Base-by-base conservation (phyloP, 2,329 filamentous ascomycete species). In the Atkinsonella hypoxylon region DNA sequence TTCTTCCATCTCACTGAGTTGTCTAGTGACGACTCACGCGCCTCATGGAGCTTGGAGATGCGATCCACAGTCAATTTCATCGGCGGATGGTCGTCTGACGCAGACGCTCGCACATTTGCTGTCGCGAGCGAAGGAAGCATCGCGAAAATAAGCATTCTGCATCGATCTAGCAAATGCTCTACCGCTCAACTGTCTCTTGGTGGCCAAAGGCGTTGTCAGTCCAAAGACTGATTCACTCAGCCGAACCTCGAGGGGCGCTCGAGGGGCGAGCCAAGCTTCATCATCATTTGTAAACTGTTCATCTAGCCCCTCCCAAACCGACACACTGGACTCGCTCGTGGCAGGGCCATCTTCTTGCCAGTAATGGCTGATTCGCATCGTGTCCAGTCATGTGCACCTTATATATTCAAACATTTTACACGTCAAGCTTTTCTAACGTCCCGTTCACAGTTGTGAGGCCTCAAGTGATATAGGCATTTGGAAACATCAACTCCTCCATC, bases 21-120 rank as follows among this genome's bases (percentile, higher is more conserved):
- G 36, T 53, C 48, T n/a, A 53, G 48, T 45, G 48, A 53, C 32
- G 51, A 22, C 48, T 45, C 41, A 15, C 32, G 40, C 20, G 34
- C 32, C 20, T 15, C 31, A 42, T 22, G 40, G 3, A 36, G n/a
- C n/a, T 15, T 31, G 15, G 49, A n/a, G 45, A 44, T 42, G 45
- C 31, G 32, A 12, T 43, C 18, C 15, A 15, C 15, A 18, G 17
- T n/a, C 13, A 20, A 22, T 8, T n/a, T 36, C 12, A 32, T 34
- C 32, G 20, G 32, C 22, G 30, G 30, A 18, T 22, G 18, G 31
- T n/a, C 9, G 30, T 15, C 43, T 11, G 26, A 42, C 46, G 36
- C 17, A 13, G 22, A 17, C 34, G 15, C 18, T 43, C 32, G 38
- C 30, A 34, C 15, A 11, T 44, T 7, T 5, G 6, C 9, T 32